A percentile compares a stretch with the other conserved stretches of the same genome.
These are phyloP conservation scores for Dicorynia guianensis DNA, from an alignment of 306 rosid genomes.

Conservation along the genomic window DNA sequence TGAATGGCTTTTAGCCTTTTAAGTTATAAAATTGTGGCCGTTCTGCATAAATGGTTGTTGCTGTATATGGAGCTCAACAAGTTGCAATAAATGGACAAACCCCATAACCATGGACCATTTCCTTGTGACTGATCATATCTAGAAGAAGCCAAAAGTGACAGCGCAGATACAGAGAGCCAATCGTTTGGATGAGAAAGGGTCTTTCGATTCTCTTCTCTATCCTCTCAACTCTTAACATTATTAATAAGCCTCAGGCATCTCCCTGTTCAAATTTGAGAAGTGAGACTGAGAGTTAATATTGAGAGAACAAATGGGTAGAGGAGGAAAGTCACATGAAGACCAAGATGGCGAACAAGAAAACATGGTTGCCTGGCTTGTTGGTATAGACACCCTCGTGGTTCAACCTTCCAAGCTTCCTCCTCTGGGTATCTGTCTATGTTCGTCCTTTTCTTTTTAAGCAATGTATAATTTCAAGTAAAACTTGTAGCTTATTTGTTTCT, in stretches of 20 bases:
- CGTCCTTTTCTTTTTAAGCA: neutral
- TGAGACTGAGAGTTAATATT: neutral
- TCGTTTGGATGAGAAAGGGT: no score
- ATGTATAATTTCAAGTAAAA: neutral
- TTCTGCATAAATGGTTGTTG: no score
- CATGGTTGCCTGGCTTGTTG: constrained; percentile 50
- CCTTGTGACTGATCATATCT: no score
- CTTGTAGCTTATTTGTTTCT: constrained; percentile 20
- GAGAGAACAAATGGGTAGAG: constrained; percentile 70
- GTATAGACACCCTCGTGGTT: constrained; percentile 14
- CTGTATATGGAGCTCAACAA: no score
- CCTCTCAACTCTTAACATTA: no score
- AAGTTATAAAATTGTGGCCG: no score
- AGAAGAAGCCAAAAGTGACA: no score
- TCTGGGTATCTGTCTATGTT: constrained; percentile 31
- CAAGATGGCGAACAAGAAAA: constrained; percentile 37
- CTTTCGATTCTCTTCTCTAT: no score
- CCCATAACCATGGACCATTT: no score
- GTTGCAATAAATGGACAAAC: no score
- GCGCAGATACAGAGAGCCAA: no score
- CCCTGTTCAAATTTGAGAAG: neutral
- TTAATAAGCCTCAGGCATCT: neutral
- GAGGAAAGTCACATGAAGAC: constrained; percentile 66
- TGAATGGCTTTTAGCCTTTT: no score
- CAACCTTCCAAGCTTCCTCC: constrained; percentile 39